These are phyloP conservation scores for Naganishia onofrii DNA, from an alignment of 768 basidiomycete genomes.

Conservation along the genomic window DNA sequence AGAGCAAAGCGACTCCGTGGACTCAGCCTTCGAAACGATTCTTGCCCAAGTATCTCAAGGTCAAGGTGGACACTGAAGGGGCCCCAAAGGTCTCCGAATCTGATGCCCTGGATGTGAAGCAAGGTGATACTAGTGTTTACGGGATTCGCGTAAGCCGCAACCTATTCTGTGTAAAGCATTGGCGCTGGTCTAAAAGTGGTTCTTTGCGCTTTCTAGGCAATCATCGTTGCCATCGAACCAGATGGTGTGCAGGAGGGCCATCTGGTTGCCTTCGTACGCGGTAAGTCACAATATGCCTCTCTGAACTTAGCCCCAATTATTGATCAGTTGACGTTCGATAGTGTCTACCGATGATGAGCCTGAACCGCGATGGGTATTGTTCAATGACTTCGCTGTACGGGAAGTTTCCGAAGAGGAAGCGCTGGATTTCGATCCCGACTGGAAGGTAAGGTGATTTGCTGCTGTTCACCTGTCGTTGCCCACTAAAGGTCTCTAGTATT, in stretches of 20 bases:
- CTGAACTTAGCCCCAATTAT: background rate
- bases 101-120: background rate
- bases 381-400: slow-evolving; percentile 92
- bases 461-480: background rate
- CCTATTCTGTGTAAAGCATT: too few species aligned
- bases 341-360: slow-evolving; percentile 16
- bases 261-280: slow-evolving; percentile 81
- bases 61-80: background rate
- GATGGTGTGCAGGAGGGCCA: slow-evolving; percentile 79
- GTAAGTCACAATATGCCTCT: slow-evolving; percentile 53
- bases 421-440: slow-evolving; percentile 76
- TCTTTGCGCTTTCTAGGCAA: background rate
- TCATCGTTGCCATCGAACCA: slow-evolving; percentile 57
- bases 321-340: background rate
- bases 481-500: background rate
- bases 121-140: slow-evolving; percentile 23
- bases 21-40: slow-evolving; percentile 30
- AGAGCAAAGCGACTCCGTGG: slow-evolving; percentile 56
- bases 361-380: slow-evolving; percentile 73
- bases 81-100: slow-evolving; percentile 5
- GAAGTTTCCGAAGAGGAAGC: slow-evolving; percentile 84
- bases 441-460: slow-evolving; percentile 70
- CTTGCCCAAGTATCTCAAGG: slow-evolving; percentile 34
- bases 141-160: slow-evolving; percentile 24
- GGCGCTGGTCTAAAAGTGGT: background rate